Conservation (phyloP, 2,329 filamentous ascomycete genomes). For the Chaetothyriales sp. region DNA sequence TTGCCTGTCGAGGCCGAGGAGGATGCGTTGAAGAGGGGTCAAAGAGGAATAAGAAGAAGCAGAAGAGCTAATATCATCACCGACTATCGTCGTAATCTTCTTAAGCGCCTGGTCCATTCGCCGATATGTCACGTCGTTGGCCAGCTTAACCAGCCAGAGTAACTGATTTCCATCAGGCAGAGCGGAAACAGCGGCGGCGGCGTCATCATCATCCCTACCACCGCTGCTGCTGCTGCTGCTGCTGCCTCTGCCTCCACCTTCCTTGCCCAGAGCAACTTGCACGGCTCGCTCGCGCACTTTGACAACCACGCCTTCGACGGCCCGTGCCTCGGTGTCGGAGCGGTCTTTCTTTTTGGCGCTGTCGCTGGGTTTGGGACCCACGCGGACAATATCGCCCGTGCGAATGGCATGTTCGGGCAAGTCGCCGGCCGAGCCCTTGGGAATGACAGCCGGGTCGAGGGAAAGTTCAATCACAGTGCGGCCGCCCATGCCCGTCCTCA, state of each 20-base stretch:
- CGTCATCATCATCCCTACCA: slow-evolving; percentile 25
- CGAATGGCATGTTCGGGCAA: slow-evolving; percentile 33
- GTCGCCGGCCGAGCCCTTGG: slow-evolving; percentile 18
- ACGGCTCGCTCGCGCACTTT: slow-evolving; percentile 28
- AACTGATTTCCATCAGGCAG: slow-evolving; percentile 44
- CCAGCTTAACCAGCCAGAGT: slow-evolving; percentile 51
- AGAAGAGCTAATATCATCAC: slow-evolving; percentile 22
- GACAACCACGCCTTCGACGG: slow-evolving; percentile 33
- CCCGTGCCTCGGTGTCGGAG: slow-evolving; percentile 19
- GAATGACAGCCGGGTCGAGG: slow-evolving; percentile 52
- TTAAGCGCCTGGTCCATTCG: slow-evolving; percentile 52
- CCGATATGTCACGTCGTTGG: slow-evolving; percentile 50
- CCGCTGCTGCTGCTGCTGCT: no score
- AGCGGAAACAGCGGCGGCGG: slow-evolving; percentile 32
- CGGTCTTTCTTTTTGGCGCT: slow-evolving; percentile 22
- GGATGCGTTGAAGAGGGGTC: slow-evolving; percentile 42
- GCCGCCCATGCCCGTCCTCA: slow-evolving; percentile 82
- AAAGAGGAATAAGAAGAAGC: slow-evolving; percentile 25
- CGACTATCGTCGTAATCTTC: slow-evolving; percentile 41
- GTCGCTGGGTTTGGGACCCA: slow-evolving; percentile 26
- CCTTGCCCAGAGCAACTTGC: slow-evolving; percentile 30
- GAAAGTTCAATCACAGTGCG: slow-evolving; percentile 71
- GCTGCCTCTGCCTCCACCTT: slow-evolving; percentile 11
- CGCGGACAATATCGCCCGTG: slow-evolving; percentile 33
- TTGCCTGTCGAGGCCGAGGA: slow-evolving; percentile 41